A percentile compares a stretch with the other conserved stretches of the same genome.
phyloP scores from a whole-genome alignment of 495 filamentous ascomycete genomes.

The Lichenothelia convexa region DNA sequence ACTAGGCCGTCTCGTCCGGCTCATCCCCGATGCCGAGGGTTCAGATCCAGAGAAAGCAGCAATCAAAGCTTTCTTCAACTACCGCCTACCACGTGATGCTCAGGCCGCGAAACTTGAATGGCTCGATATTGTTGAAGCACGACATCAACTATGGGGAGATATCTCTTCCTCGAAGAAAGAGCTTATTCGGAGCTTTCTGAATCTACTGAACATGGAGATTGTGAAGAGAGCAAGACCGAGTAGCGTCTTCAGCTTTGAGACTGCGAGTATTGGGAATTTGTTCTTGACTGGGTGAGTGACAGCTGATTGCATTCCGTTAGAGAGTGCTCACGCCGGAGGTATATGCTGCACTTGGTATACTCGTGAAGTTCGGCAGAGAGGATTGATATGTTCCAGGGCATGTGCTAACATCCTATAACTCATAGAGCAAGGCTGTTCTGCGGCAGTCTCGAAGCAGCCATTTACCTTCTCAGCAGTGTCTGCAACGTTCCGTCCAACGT shows the following conservation, averaged over 20 bases:
- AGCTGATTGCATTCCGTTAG: slow-evolving; percentile 47
- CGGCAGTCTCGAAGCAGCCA: slow-evolving; percentile 22
- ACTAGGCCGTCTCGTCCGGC: slow-evolving; percentile 70
- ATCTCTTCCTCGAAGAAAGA: slow-evolving; percentile 76
- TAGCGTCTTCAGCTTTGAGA: slow-evolving; percentile 71
- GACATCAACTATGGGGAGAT: slow-evolving; percentile 50
- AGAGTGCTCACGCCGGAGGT: no score
- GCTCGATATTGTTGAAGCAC: slow-evolving; percentile 75
- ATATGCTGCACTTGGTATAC: no score
- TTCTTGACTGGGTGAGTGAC: slow-evolving; percentile 75
- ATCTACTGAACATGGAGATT: slow-evolving; percentile 75
- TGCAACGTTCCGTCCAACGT: slow-evolving; percentile 58
- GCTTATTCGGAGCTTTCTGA: slow-evolving; percentile 79
- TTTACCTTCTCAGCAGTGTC: slow-evolving; percentile 40
- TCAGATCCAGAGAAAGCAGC: slow-evolving; percentile 45
- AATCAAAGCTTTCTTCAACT: slow-evolving; percentile 67
- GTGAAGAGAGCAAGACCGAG: slow-evolving; percentile 66
- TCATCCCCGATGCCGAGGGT: slow-evolving; percentile 45
- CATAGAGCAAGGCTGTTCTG: slow-evolving; percentile 21
- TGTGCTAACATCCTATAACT: no score
- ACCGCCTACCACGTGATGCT: slow-evolving; percentile 49
- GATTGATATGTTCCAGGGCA: no score
- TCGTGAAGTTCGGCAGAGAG: no score
- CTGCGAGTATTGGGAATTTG: slow-evolving; percentile 80
- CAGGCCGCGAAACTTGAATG: slow-evolving; percentile 46